A percentile compares a stretch with the other conserved stretches of the same genome.
Conservation (phyloP, 1,284 basidiomycete genomes). For the Leccinum ambiguum region DNA sequence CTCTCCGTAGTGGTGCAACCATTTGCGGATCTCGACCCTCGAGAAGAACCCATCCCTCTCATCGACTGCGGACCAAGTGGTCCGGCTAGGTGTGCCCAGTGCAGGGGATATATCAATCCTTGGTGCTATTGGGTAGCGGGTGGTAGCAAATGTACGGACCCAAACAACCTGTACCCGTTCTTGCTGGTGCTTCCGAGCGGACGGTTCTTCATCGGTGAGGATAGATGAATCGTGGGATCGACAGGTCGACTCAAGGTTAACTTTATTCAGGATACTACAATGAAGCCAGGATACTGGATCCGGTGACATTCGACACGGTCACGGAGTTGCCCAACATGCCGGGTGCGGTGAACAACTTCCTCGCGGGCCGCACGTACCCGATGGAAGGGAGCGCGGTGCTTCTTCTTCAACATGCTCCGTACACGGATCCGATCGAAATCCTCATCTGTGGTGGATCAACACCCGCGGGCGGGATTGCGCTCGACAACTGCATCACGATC, state of each 20-base stretch:
- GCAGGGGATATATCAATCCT: too few relatives aligned
- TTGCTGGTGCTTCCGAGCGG: conserved; percentile 67
- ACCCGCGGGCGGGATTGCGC: conserved; percentile 47
- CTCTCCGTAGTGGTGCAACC: too few relatives aligned
- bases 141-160: conserved; percentile 46
- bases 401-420: conserved; percentile 68
- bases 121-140: too few relatives aligned
- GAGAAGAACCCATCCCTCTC: too few relatives aligned
- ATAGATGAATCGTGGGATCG: fast-evolving
- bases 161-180: conserved; percentile 77
- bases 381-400: conserved; percentile 69
- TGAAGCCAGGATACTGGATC: conserved; percentile 73
- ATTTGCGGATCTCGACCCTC: too few relatives aligned
- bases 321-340: conserved; percentile 68
- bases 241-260: conserved; percentile 5
- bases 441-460: conserved; percentile 79
- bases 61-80: too few relatives aligned
- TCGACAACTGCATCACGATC: conserved; percentile 72
- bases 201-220: conserved; percentile 61
- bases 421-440: conserved; percentile 66
- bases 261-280: conserved; percentile 63
- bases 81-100: too few relatives aligned
- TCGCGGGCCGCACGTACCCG: conserved; percentile 75
- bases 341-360: conserved; percentile 70
- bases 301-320: conserved; percentile 60